Evolutionary conservation across 1,284 basidiomycete species (phyloP).

Genomic region (Phenoliferia sp.): DNA sequence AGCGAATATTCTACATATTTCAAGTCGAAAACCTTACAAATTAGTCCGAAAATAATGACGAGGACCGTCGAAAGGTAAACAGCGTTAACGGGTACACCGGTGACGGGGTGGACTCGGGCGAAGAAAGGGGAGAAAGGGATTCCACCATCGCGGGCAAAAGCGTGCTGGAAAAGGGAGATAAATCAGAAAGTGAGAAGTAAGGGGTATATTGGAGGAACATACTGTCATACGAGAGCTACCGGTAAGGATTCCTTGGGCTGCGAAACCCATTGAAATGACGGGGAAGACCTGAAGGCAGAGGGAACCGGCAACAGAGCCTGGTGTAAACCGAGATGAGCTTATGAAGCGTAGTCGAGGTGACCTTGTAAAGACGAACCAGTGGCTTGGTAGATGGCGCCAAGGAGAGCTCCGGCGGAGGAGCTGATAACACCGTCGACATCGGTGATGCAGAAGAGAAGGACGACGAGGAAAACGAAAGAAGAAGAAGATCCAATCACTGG

Average conservation of each 20-base stretch:
- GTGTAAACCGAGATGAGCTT: conserved; percentile 17
- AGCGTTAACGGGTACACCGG: conserved; percentile 46
- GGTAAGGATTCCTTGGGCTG: conserved; percentile 51
- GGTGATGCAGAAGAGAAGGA: conserved; percentile 62
- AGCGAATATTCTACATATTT: conserved; percentile 11
- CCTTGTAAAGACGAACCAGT: not conserved
- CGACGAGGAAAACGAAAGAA: conserved; percentile 60
- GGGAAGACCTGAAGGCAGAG: conserved; percentile 52
- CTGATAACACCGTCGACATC: conserved; percentile 55
- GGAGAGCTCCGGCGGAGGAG: conserved; percentile 58
- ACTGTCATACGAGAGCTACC: conserved; percentile 59
- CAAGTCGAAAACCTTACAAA: conserved; percentile 1
- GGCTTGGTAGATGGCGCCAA: conserved; percentile 61
- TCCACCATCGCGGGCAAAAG: conserved; percentile 65
- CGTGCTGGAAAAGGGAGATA: conserved; percentile 43
- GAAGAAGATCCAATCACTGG: conserved; percentile 55
- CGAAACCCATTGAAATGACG: conserved; percentile 43
- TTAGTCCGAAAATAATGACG: conserved; percentile 39
- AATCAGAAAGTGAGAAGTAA: not conserved
- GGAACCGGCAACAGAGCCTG: conserved; percentile 57
- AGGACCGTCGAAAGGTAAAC: conserved; percentile 56
- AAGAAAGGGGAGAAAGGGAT: conserved; percentile 54
- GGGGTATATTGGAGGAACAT: not conserved
- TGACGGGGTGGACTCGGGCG: conserved; percentile 53
- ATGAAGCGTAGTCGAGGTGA: not conserved